Evolutionary conservation across 1,284 basidiomycete genomes (phyloP), one percentile per base, ranked within the genome.

Genomic region (Sphagnurus paluster): DNA sequence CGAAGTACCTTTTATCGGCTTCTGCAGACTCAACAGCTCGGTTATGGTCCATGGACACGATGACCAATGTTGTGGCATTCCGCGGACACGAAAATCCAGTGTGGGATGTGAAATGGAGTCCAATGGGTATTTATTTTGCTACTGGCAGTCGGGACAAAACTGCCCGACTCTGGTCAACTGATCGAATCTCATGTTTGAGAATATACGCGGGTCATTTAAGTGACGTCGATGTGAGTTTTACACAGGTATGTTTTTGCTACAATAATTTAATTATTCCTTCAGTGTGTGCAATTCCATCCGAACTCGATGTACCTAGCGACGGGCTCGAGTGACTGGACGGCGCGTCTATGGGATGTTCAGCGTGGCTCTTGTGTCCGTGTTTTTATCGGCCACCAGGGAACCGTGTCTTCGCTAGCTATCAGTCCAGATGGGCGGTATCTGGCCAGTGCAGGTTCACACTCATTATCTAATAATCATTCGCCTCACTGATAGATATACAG

Each of bases 71-170:
- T 6, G 94, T 95, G 4, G 93, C 89, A 5, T 99, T 96, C 65
- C 81, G 94, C 16, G 97, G 97, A 0, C 97, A 99, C 62, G 88
- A 96, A 63, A 95, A 97, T 64, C 95, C 97, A 0, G 87, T 99
- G 0, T 99, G 97, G 97, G 95, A 98, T 58, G 93, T 97, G 7
- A 87, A 98, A 64, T 99, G 97, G 97, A 94, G 91, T 55, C 95
- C 96, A 5, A 82, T 93, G 71, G 96, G 97, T 4, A 85, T 96
- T n/a, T 98, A 99, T 70, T 99, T 99, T 67, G 96, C 96, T 0
- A 96, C 93, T 9, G 94, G 84, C 4, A 95, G 93, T 62, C 76
- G 96, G 40, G 97, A 99, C 68, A 76, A 92, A 52, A 98, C 97
- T 2, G 97, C 97, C 0, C 79, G 96, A 56, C 75, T 99, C 34